Conservation (phyloP, 345 rosid species). For the Acer yangbiense region DNA sequence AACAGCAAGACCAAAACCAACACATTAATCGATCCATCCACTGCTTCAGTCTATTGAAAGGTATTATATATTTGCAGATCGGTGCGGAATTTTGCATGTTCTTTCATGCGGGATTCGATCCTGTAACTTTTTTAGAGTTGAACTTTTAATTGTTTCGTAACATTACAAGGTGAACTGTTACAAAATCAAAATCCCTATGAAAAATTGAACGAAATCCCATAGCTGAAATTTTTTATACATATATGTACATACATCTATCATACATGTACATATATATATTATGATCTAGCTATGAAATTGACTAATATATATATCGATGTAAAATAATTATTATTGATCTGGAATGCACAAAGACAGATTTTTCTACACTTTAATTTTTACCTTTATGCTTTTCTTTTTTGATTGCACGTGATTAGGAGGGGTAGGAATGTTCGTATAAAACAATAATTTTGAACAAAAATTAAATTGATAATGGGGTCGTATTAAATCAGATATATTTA, state of each 20-base stretch:
- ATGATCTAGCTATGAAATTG: background rate
- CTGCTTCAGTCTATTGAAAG: background rate
- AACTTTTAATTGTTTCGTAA: too few species aligned
- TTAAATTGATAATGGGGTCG: background rate
- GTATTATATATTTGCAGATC: too few species aligned
- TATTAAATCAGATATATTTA: background rate
- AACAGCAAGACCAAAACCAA: background rate
- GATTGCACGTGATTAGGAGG: background rate
- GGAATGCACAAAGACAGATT: slow-evolving; percentile 10
- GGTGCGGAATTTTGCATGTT: too few species aligned
- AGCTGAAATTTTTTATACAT: too few species aligned
- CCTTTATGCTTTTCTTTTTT: background rate
- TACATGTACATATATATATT: background rate
- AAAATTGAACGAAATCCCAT: too few species aligned
- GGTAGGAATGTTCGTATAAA: background rate
- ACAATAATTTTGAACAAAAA: background rate
- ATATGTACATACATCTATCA: too few species aligned
- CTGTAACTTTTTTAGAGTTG: too few species aligned
- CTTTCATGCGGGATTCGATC: too few species aligned
- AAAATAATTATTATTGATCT: slow-evolving; percentile 5
- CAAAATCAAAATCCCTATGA: too few species aligned
- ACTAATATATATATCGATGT: background rate
- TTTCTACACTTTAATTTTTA: background rate
- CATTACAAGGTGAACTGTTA: too few species aligned
- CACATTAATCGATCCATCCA: background rate